Evolutionary conservation across 1,284 basidiomycete genomes (phyloP), one percentile per base, ranked within the genome.

Genomic region (Cutaneotrichosporon spelunceum): DNA sequence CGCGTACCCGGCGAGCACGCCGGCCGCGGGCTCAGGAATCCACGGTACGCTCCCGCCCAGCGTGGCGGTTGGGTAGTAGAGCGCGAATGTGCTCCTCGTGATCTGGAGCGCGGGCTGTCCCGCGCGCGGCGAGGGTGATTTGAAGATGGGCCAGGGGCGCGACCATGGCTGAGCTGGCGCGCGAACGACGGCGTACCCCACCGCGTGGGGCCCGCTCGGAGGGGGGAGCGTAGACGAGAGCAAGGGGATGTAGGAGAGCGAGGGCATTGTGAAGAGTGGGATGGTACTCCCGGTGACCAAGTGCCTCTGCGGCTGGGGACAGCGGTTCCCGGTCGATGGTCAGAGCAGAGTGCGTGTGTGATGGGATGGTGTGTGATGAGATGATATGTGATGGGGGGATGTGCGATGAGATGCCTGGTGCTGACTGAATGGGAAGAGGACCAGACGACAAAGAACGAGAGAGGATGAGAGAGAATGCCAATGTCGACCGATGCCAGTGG

Each of bases 51-150:
- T 23, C 52, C n/a, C 30, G 13, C 42, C 10, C 53, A 53, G n/a
- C 42, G 16, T 29, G 23, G 2, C 14, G 36, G 33, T 19, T 8
- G 75, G 75, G 53, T 77, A 77, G 53, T 71, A 77, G 7, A 77
- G 59, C 1, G 69, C 65, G 63, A 72, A 77, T 10, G 68, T 66
- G 14, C 72, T 66, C 59, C 70, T 58, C 19, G 62, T 42, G 4
- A 73, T 45, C 10, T 68, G 62, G 11, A 76, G 59, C 1, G 68
- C 72, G 7, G 73, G 69, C 29, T 61, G n/a, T 14, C 60, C 64
- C 2, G 66, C 68, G 13, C 52, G 52, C 23, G 11, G 10, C 6
- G 34, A 39, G 13, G 52, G 33, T 13, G n/a, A 21, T 33, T 53
- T 53, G 52, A 53, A 53, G 2, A 47, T 33, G 0, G 27, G 56